Percentiles rank a stretch among this genome's conserved stretches.
Conservation (phyloP, 768 basidiomycete species). For the Agrocybe praecox region DNA sequence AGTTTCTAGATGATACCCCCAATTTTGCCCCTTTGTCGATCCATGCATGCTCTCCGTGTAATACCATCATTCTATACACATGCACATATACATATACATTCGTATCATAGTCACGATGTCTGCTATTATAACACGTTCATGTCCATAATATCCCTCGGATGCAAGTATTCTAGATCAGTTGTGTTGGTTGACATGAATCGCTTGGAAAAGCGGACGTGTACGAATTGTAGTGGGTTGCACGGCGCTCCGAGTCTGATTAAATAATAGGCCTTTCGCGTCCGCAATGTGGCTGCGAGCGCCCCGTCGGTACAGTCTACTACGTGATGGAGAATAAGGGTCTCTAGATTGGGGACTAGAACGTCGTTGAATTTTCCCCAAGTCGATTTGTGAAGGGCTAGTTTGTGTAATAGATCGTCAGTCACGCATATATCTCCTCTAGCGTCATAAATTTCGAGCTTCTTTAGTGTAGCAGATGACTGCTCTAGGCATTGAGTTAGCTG, state of each 20-base stretch:
- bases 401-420: slow-evolving; percentile 13
- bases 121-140: background rate
- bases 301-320: slow-evolving; percentile 17
- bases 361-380: background rate
- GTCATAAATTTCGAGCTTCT: slow-evolving; percentile 19
- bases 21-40: background rate
- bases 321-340: slow-evolving; percentile 13
- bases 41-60: slow-evolving; percentile 2
- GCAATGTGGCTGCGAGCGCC: slow-evolving; percentile 17
- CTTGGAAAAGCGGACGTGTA: slow-evolving; percentile 3
- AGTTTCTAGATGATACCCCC: background rate
- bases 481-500: slow-evolving; percentile 20
- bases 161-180: background rate
- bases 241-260: background rate
- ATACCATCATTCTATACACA: background rate
- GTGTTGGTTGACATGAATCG: background rate
- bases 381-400: slow-evolving; percentile 4
- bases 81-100: slow-evolving; percentile 7
- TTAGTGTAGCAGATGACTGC: slow-evolving; percentile 8
- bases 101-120: background rate
- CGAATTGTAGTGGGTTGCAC: background rate
- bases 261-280: slow-evolving; percentile 6
- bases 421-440: slow-evolving; percentile 17
- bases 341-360: slow-evolving; percentile 15
- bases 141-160: background rate